Percentiles rank a stretch among this genome's conserved stretches.
Evolutionary conservation across 2,329 filamentous ascomycete species (phyloP).

Genomic region (Macrophomina phaseolina): DNA sequence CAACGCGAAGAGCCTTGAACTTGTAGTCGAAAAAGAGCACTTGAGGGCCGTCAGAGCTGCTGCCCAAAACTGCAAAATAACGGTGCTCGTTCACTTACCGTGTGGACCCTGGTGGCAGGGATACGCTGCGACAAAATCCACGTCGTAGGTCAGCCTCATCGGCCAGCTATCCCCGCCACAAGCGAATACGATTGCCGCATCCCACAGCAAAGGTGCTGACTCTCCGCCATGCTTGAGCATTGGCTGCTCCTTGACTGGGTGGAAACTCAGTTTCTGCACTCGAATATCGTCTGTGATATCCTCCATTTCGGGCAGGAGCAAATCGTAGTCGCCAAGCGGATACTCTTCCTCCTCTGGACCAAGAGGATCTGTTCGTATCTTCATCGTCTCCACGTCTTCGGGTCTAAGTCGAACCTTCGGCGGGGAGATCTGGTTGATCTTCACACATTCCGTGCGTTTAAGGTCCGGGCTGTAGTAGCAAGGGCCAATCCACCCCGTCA

Average conservation of each 20-base stretch:
- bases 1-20: slow-evolving; percentile 64
- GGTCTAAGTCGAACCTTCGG: slow-evolving; percentile 60
- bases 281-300: slow-evolving; percentile 69
- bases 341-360: slow-evolving; percentile 67
- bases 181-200: slow-evolving; percentile 48
- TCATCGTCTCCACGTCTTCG: slow-evolving; percentile 70
- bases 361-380: slow-evolving; percentile 70
- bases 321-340: slow-evolving; percentile 70
- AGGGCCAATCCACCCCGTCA: slow-evolving; percentile 77
- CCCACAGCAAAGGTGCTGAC: slow-evolving; percentile 43
- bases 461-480: slow-evolving; percentile 72
- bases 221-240: slow-evolving; percentile 33
- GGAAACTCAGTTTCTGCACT: slow-evolving; percentile 70
- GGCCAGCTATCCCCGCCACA: slow-evolving; percentile 48
- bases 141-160: slow-evolving; percentile 47
- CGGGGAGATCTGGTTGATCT: slow-evolving; percentile 66
- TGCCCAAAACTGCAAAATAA: neutral
- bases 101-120: slow-evolving; percentile 50
- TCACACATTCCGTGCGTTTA: slow-evolving; percentile 70
- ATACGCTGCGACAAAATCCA: slow-evolving; percentile 50
- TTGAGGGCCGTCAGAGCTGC: slow-evolving; percentile 28
- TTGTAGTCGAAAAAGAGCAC: slow-evolving; percentile 75
- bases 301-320: slow-evolving; percentile 63
- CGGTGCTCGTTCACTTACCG: slow-evolving; percentile 35
- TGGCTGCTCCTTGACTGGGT: slow-evolving; percentile 50